Conservation (phyloP, 345 rosid species). For the Excoecaria cochinchinensis region DNA sequence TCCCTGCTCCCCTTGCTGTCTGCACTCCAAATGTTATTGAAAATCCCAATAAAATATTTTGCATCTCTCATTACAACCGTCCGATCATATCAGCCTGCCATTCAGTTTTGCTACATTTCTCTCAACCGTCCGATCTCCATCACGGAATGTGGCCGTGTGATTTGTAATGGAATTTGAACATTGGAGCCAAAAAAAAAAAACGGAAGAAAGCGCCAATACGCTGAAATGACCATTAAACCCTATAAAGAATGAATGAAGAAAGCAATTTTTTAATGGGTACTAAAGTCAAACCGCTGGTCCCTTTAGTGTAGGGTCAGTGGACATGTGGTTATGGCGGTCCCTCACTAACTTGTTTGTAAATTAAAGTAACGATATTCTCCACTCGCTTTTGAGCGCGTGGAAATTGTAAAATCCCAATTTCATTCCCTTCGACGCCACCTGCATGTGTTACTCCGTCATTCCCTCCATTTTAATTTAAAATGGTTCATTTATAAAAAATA, state of each 20-base stretch:
- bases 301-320: background rate
- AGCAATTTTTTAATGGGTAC: constrained; percentile 11
- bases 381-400: constrained; percentile 1
- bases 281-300: constrained; percentile 16
- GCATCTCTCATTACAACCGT: background rate
- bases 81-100: background rate
- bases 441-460: too few relatives aligned
- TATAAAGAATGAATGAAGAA: background rate
- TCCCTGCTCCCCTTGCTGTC: background rate
- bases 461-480: too few relatives aligned
- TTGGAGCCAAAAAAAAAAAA: constrained; percentile 1
- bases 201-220: too few relatives aligned
- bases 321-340: background rate
- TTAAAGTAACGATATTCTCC: background rate
- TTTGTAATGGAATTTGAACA: background rate
- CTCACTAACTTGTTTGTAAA: background rate
- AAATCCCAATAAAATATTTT: background rate
- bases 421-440: too few relatives aligned
- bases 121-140: background rate
- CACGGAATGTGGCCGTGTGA: background rate
- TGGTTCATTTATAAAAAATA: background rate
- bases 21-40: background rate
- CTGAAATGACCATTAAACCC: constrained; percentile 22
- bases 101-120: too few relatives aligned
- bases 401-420: background rate